A percentile compares a stretch with the other conserved stretches of the same genome.
phyloP scores from a whole-genome alignment of 2,329 filamentous ascomycete species.

The Didymella keratinophila region DNA sequence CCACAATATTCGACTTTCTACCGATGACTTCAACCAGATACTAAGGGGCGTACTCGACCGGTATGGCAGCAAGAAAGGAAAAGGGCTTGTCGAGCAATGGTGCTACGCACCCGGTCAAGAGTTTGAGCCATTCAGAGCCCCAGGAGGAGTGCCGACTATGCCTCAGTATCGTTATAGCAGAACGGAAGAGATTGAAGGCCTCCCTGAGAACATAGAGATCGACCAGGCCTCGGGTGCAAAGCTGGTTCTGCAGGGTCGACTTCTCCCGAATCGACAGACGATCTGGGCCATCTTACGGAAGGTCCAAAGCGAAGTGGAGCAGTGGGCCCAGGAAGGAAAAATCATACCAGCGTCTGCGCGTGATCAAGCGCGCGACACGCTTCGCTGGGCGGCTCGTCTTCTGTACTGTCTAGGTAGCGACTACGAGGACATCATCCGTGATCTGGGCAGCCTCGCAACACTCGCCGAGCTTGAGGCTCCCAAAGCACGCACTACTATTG shows the following conservation, averaged over 20 bases:
- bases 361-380: conserved; percentile 36
- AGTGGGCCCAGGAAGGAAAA: conserved; percentile 24
- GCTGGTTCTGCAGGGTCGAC: conserved; percentile 41
- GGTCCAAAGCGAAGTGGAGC: conserved; percentile 43
- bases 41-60: conserved; percentile 63
- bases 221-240: conserved; percentile 37
- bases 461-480: conserved; percentile 45
- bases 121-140: conserved; percentile 39
- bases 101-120: conserved; percentile 35
- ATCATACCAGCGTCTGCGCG: conserved; percentile 23
- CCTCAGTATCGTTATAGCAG: conserved; percentile 36
- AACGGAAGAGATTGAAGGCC: conserved; percentile 33
- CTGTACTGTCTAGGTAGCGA: conserved; percentile 46
- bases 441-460: conserved; percentile 42
- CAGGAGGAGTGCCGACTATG: conserved; percentile 47
- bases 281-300: conserved; percentile 45
- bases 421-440: conserved; percentile 42
- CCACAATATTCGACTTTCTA: conserved; percentile 37
- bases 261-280: conserved; percentile 45
- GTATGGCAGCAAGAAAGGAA: conserved; percentile 58
- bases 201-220: conserved; percentile 43
- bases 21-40: conserved; percentile 59
- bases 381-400: conserved; percentile 42
- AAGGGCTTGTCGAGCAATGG: conserved; percentile 59
- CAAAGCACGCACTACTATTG: conserved; percentile 20